Base-by-base conservation (phyloP, 2,329 filamentous ascomycete genomes). In the Claviceps lovelessii region DNA sequence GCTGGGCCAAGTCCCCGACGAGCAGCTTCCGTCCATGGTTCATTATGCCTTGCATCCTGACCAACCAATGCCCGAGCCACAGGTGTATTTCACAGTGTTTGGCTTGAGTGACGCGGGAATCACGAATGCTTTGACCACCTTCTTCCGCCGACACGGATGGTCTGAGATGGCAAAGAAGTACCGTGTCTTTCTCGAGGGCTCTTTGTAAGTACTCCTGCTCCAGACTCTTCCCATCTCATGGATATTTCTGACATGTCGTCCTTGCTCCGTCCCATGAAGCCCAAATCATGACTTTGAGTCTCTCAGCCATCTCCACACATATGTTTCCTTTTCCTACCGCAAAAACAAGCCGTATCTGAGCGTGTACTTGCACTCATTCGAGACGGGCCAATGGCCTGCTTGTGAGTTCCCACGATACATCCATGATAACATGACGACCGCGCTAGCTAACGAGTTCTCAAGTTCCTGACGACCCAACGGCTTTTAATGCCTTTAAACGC, bases 11-110 rank as follows among this genome's bases (percentile, higher is more conserved):
- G 10, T 45, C 8, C 52, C 52, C 3, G 17, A 44, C 17, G 52
- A 54, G 47, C 52, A 44, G n/a, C 52, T 54, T 15, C 47, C 52
- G n/a, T 54, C 37, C 13, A 45, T 54, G 37, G 47, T 11, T 28
- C 50, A 54, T n/a, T 54, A 44, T 10, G 50, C 52, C 13, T 28
- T 54, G 8, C 47, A 49, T 17, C 39, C 28, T 5, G n/a, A 37
- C 17, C 23, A 50, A n/a, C 46, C 46, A 9, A 49, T 49, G 15
- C 52, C 52, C 17, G 52, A 54, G 15, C 52, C 52, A 2, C 52
- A 54, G 19, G 39, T 54, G 15, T 54, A 54, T n/a, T 47, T 50
- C 19, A 42, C 48, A 7, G 53, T 47, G 3, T 53, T 53, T 11
- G 44, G 42, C 42, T 37, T 46, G 51, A 53, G 17, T 39, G 51